phyloP scores from a whole-genome alignment of 495 filamentous ascomycete species.

The Penicillium crystallinum region DNA sequence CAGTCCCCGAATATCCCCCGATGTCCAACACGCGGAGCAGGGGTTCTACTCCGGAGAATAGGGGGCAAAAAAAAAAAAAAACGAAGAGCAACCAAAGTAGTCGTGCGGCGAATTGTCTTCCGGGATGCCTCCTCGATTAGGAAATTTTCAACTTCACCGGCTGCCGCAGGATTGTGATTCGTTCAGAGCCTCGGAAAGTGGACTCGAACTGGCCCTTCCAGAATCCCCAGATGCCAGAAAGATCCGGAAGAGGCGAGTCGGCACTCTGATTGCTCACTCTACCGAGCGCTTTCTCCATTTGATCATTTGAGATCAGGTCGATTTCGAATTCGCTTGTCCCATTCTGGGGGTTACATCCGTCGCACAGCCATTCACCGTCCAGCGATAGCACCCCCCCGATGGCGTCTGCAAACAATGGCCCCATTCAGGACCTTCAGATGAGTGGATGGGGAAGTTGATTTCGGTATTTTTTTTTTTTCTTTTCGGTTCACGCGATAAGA shows the following conservation, averaged over 20 bases:
- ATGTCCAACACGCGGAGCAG: constrained; percentile 1
- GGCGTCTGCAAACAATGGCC: constrained; percentile 16
- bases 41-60: constrained; percentile 7
- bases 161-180: constrained; percentile 18
- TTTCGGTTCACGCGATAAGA: not conserved
- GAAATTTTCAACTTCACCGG: constrained; percentile 13
- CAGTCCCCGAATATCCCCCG: not conserved
- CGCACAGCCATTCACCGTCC: constrained; percentile 8
- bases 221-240: not conserved
- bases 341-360: constrained; percentile 35
- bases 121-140: not conserved
- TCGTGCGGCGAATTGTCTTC: not conserved
- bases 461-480: constrained; percentile 1
- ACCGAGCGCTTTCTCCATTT: constrained; percentile 2
- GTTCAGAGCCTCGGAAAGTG: constrained; percentile 6
- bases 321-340: constrained; percentile 15
- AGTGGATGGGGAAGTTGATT: constrained; percentile 3
- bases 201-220: constrained; percentile 6
- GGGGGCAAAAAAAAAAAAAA: not conserved
- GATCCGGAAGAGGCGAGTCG: not conserved
- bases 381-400: constrained; percentile 15
- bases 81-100: not conserved
- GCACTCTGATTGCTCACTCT: constrained; percentile 7
- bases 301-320: constrained; percentile 17
- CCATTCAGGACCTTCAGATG: constrained; percentile 3